phyloP scores from a whole-genome alignment of 2,329 filamentous ascomycete genomes.

The Pseudodiploospora longispora region DNA sequence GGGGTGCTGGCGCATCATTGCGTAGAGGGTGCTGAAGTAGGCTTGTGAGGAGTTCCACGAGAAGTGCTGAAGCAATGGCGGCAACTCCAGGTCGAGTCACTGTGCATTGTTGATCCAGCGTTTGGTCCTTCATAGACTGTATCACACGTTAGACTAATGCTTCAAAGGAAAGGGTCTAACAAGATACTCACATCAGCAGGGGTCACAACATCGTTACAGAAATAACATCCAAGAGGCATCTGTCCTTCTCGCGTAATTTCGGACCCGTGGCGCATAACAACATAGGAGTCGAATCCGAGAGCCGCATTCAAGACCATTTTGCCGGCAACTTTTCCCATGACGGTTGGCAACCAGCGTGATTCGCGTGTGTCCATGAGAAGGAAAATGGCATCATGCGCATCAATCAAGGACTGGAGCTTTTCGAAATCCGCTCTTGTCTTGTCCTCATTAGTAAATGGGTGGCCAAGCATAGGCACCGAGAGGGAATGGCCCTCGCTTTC shows the following conservation, averaged over 20 bases:
- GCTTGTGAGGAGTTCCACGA: conserved; percentile 85
- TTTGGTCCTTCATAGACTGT: conserved; percentile 87
- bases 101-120: conserved; percentile 95
- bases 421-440: conserved; percentile 68
- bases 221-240: conserved; percentile 83
- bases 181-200: conserved; percentile 70
- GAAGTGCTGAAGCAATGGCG: conserved; percentile 79
- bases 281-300: conserved; percentile 90
- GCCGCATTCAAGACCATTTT: conserved; percentile 98
- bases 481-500: conserved; percentile 72
- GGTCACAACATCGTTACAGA: conserved; percentile 95
- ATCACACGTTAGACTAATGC: neutral
- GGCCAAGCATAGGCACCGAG: conserved; percentile 91
- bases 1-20: conserved; percentile 52
- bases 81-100: conserved; percentile 91
- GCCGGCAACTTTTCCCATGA: conserved; percentile 86
- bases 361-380: conserved; percentile 96
- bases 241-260: conserved; percentile 47
- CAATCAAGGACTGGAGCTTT: conserved; percentile 63
- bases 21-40: conserved; percentile 77
- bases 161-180: neutral
- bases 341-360: conserved; percentile 87
- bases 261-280: conserved; percentile 92
- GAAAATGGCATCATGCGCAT: conserved; percentile 86
- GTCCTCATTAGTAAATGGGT: conserved; percentile 68